Evolutionary conservation across 2,329 filamentous ascomycete genomes (phyloP).

Genomic region (Verticillium alfalfae): DNA sequence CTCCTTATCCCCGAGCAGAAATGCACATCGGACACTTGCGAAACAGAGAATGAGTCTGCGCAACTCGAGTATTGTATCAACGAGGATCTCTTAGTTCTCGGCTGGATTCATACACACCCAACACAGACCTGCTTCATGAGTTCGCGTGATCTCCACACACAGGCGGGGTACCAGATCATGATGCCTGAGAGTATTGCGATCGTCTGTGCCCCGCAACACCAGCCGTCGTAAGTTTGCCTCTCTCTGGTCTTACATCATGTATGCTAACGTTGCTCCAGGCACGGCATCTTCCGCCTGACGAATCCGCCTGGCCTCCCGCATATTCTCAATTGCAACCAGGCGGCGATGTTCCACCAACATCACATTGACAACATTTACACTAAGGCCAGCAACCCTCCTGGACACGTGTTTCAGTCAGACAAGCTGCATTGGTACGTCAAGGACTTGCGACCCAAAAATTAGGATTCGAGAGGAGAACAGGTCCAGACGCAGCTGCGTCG

Average conservation of each 20-base stretch:
- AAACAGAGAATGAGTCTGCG: slow-evolving; percentile 79
- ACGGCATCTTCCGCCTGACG: slow-evolving; percentile 88
- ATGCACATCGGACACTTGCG: slow-evolving; percentile 87
- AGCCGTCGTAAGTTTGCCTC: slow-evolving; percentile 57
- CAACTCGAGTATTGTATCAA: slow-evolving; percentile 86
- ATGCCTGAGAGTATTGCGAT: slow-evolving; percentile 94
- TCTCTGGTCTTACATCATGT: background rate
- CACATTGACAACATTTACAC: slow-evolving; percentile 68
- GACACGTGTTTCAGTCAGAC: slow-evolving; percentile 65
- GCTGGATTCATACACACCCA: slow-evolving; percentile 98
- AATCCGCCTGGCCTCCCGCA: slow-evolving; percentile 85
- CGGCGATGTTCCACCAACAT: slow-evolving; percentile 79
- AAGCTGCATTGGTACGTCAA: slow-evolving; percentile 57
- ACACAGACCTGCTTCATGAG: slow-evolving; percentile 98
- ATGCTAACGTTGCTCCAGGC: slow-evolving; percentile 40
- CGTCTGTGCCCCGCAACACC: slow-evolving; percentile 82
- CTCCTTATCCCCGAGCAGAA: slow-evolving; percentile 89
- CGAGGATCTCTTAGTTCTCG: slow-evolving; percentile 78
- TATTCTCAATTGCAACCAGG: slow-evolving; percentile 73
- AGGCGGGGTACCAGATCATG: slow-evolving; percentile 93
- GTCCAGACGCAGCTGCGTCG: background rate
- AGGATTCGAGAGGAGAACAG: background rate
- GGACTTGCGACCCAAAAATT: slow-evolving; percentile 39
- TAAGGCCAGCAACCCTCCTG: slow-evolving; percentile 59
- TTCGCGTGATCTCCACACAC: slow-evolving; percentile 87